Evolutionary conservation across 768 basidiomycete species (phyloP).

Genomic region (Cyclocybe cylindracea): DNA sequence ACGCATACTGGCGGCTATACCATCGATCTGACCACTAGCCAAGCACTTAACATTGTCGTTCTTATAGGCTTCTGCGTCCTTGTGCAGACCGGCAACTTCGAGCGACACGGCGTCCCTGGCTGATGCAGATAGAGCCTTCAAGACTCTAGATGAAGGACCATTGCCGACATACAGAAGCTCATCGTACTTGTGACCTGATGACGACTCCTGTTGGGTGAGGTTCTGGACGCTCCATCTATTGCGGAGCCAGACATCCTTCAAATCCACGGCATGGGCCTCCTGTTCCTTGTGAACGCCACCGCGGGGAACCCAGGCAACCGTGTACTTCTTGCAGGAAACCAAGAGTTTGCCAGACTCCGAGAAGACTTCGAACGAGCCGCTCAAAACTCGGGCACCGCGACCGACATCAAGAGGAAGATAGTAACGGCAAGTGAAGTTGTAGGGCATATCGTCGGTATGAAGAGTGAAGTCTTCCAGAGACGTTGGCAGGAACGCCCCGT

Average conservation of each 20-base stretch:
- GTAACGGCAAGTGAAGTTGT: conserved; percentile 33
- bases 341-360: conserved; percentile 28
- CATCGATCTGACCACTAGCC: conserved; percentile 6
- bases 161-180: conserved; percentile 25
- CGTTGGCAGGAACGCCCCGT: conserved; percentile 34
- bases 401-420: conserved; percentile 30
- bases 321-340: conserved; percentile 32
- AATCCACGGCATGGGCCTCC: neutral
- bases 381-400: conserved; percentile 25
- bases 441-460: conserved; percentile 27
- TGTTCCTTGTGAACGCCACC: conserved; percentile 28
- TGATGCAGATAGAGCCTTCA: conserved; percentile 12
- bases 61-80: conserved; percentile 1
- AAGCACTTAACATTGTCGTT: conserved; percentile 12
- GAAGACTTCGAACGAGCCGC: conserved; percentile 29
- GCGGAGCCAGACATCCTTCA: conserved; percentile 18
- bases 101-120: conserved; percentile 16
- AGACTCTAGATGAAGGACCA: conserved; percentile 13
- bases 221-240: conserved; percentile 19
- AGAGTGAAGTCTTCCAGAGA: conserved; percentile 29
- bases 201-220: conserved; percentile 6
- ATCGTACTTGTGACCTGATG: conserved; percentile 16
- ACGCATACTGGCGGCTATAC: conserved; percentile 12
- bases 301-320: conserved; percentile 33
- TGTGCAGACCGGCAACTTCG: conserved; percentile 8